Evolutionary conservation across 2,329 filamentous ascomycete species (phyloP).

Genomic region (Diaporthe humulicola): DNA sequence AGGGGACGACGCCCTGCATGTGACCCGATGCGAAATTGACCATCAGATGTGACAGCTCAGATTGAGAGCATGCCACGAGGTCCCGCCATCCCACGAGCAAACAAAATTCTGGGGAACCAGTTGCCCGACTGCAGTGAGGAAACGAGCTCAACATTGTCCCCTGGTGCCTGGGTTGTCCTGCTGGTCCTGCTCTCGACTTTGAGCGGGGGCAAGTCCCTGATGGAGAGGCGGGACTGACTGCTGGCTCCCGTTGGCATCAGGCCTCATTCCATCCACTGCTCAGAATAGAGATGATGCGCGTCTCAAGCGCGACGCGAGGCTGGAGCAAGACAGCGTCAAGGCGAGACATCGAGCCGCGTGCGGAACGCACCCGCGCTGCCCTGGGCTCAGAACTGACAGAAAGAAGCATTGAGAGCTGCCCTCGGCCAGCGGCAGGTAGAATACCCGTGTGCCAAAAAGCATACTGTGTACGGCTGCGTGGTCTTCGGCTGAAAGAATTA

Average conservation of each 20-base stretch:
- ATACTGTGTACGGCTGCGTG: neutral
- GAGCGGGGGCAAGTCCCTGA: neutral
- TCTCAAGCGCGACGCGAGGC: neutral
- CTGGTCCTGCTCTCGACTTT: too few relatives aligned
- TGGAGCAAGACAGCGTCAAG: neutral
- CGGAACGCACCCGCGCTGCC: slow-evolving; percentile 9
- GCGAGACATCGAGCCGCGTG: neutral
- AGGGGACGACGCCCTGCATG: slow-evolving; percentile 11
- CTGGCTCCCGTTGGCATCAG: neutral
- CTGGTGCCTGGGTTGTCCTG: too few relatives aligned
- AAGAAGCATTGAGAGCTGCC: neutral
- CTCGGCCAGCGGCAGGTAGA: neutral
- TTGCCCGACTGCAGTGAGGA: neutral
- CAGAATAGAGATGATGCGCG: neutral
- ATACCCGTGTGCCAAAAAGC: neutral
- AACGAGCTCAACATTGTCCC: neutral
- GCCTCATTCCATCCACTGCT: neutral
- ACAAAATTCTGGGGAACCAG: neutral
- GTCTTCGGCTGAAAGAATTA: neutral
- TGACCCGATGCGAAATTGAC: neutral
- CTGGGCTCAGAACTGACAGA: neutral
- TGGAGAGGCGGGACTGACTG: neutral
- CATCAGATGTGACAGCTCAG: slow-evolving; percentile 13
- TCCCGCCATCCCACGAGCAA: neutral
- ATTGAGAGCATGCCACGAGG: neutral